Evolutionary conservation across 129 eudicot genomes (phyloP), one percentile per base, ranked within the genome.

Genomic region (Lactuca saligna): DNA sequence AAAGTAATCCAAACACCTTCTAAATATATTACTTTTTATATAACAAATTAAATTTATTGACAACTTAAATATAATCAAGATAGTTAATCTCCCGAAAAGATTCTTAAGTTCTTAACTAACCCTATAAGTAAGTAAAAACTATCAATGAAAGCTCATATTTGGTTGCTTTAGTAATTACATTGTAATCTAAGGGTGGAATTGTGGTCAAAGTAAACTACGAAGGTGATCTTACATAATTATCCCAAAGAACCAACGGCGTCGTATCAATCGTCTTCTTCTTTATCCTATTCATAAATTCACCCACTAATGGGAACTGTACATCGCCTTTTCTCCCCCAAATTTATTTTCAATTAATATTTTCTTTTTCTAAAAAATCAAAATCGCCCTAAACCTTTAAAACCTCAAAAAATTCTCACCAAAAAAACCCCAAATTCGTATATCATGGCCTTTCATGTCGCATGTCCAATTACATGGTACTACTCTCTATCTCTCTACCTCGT

Each of bases 401-500:
- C 67, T 75, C 63, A 15, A 75, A 74, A 74, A 42, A 2, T 31
- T 35, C 13, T 34, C 53, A 35, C 61, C 10, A 57, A 71, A 61
- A 68, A 65, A 57, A 8, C 76, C 67, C 64, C 80, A 78, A 80
- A 48, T 68, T 54, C 38, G 35, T 39, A 69, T 69, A 57, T 29
- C 16, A 83, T 84, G 97, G 97, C 97, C 73, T 90, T 90, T 86
- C 97, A 90, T 66, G 95, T 84, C 70, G 84, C 86, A 67, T 89
- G 96, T 75, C 96, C 96, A 81, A 89, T 89, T 80, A 89, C 96
- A 74, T 86, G 96, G 96, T 89, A 61, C 15, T 29, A 10, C 48
- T 42, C 68, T 60, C 50, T 49, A 4, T 46, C 34, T 32, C 25
- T 11, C 54, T 57, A 48, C 41, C 57, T 53, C 29, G n/a, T 32